Percentiles rank a stretch among this genome's conserved stretches.
phyloP scores from a whole-genome alignment of 345 rosid genomes.

The Eucalyptus erythrocorys region DNA sequence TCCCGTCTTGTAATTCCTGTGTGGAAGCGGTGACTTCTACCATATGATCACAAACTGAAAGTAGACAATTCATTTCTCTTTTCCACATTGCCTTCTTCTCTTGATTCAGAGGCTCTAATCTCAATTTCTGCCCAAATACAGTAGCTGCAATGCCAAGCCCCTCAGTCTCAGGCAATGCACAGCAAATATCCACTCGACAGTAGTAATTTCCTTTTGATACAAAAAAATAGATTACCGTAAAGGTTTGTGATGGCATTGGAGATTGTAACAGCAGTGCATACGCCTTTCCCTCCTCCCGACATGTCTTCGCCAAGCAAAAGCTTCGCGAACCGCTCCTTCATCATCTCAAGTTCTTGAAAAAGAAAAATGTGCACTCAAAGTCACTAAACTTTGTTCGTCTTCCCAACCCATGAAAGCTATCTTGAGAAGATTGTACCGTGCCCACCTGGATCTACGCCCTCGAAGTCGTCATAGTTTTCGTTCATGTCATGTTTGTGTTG shows the following conservation, averaged over 20 bases:
- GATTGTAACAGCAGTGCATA: slow-evolving; percentile 78
- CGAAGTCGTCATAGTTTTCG: slow-evolving; percentile 30
- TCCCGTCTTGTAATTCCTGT: slow-evolving; percentile 48
- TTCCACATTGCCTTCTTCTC: slow-evolving; percentile 84
- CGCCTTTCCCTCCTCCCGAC: slow-evolving; percentile 97
- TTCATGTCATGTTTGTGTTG: slow-evolving; percentile 5
- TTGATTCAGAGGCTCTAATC: slow-evolving; percentile 67
- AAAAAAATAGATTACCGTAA: slow-evolving; percentile 43
- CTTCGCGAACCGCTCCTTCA: slow-evolving; percentile 91
- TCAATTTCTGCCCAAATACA: slow-evolving; percentile 78
- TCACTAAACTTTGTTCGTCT: background rate
- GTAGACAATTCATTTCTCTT: slow-evolving; percentile 86
- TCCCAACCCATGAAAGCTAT: background rate
- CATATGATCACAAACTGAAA: slow-evolving; percentile 76
- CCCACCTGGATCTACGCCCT: slow-evolving; percentile 38
- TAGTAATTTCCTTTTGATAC: background rate
- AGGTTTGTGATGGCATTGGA: slow-evolving; percentile 92
- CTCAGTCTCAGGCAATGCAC: background rate
- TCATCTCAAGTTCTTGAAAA: slow-evolving; percentile 56
- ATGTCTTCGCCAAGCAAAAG: slow-evolving; percentile 93
- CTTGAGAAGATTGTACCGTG: background rate
- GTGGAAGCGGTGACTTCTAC: slow-evolving; percentile 57
- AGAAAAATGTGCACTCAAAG: background rate
- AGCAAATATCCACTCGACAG: background rate
- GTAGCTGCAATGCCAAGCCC: slow-evolving; percentile 41